Conservation (phyloP, 2,329 filamentous ascomycete species). For the Trematosphaeria pertusa region DNA sequence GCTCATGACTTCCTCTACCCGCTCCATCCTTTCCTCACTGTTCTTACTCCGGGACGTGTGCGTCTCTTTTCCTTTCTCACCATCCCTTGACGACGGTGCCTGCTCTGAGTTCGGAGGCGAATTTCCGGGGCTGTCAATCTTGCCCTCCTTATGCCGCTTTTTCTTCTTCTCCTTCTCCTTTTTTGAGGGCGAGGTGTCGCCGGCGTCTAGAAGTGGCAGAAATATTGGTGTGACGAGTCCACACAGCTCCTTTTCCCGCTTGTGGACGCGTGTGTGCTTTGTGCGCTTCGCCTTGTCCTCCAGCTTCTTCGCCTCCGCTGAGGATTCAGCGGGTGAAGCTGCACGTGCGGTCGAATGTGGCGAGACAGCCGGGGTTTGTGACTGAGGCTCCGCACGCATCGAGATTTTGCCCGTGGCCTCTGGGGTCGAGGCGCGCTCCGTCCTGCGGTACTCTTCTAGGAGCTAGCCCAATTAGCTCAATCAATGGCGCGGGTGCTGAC, state of each 20-base stretch:
- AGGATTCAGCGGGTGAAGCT: conserved; percentile 5
- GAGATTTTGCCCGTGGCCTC: conserved; percentile 12
- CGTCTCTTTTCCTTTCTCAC: conserved; percentile 28
- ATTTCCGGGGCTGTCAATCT: conserved; percentile 7
- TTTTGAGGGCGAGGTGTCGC: conserved; percentile 27
- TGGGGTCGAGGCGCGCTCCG: conserved; percentile 31
- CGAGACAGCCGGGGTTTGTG: not conserved
- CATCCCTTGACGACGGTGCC: conserved; percentile 26
- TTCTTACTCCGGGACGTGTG: conserved; percentile 23
- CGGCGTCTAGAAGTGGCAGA: conserved; percentile 45
- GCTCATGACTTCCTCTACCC: conserved; percentile 9
- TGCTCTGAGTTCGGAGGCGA: conserved; percentile 18
- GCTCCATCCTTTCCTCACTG: conserved; percentile 22
- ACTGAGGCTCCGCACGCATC: not conserved
- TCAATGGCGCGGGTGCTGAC: conserved; percentile 12
- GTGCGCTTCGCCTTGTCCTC: conserved; percentile 40
- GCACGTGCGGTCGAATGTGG: not conserved
- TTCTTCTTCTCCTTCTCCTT: conserved; percentile 35
- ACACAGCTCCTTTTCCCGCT: conserved; percentile 47
- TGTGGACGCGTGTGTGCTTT: conserved; percentile 46
- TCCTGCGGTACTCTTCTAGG: conserved; percentile 39
- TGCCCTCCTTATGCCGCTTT: conserved; percentile 19
- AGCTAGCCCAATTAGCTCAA: conserved; percentile 42
- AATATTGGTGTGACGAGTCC: conserved; percentile 46
- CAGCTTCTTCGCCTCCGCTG: conserved; percentile 24